Evolutionary conservation across 768 basidiomycete genomes (phyloP).

Genomic region (Panaeolus papilionaceus): DNA sequence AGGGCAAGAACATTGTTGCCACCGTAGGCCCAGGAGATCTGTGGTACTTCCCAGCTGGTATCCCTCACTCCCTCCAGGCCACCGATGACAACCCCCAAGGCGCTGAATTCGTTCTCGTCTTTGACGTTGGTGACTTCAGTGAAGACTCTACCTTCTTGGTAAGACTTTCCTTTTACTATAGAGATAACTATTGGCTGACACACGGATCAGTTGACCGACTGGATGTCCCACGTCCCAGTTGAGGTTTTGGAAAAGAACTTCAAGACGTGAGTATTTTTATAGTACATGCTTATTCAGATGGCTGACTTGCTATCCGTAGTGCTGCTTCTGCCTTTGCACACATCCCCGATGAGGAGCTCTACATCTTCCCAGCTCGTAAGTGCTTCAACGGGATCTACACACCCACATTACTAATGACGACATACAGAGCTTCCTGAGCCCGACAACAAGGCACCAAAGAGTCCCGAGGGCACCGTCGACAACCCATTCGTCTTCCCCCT

Average conservation of each 20-base stretch:
- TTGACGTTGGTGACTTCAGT: conserved; percentile 48
- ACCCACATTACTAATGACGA: not conserved
- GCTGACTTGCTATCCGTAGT: conserved; percentile 40
- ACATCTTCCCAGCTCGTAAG: conserved; percentile 50
- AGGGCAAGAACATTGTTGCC: conserved; percentile 57
- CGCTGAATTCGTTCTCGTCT: conserved; percentile 57
- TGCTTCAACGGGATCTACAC: conserved; percentile 10
- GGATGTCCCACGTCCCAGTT: conserved; percentile 59
- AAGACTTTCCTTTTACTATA: conserved; percentile 3
- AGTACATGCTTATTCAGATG: not conserved
- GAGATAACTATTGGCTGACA: conserved; percentile 8
- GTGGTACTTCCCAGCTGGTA: conserved; percentile 66
- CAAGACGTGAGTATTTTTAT: conserved; percentile 27
- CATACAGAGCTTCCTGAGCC: conserved; percentile 7
- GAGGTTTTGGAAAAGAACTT: conserved; percentile 66
- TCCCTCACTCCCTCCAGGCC: conserved; percentile 61
- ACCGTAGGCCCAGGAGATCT: conserved; percentile 53
- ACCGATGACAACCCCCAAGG: conserved; percentile 52
- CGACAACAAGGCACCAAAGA: conserved; percentile 43
- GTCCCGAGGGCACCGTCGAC: conserved; percentile 48
- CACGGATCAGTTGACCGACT: conserved; percentile 61
- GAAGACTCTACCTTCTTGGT: conserved; percentile 54
- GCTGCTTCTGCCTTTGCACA: conserved; percentile 53
- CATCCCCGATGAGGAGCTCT: conserved; percentile 57
- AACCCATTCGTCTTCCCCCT: conserved; percentile 58